Evolutionary conservation across 371 early-diverging fungal species (phyloP), one percentile per base, ranked within the genome.

Genomic region (Rhizopus delemar): DNA sequence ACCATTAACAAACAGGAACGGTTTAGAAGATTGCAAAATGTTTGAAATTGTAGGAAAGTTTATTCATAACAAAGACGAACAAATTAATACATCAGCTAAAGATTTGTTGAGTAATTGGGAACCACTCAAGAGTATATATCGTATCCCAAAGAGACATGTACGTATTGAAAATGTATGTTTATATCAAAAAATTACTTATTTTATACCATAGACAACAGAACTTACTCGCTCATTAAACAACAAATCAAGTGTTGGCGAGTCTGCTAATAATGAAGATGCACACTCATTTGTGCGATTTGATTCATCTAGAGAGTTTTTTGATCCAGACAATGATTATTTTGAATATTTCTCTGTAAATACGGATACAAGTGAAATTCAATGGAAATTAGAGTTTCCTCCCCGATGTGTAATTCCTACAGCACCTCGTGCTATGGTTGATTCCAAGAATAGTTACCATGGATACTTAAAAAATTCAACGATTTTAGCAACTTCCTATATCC

Each of bases 1-100:
- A 58, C 87, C 88, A 4, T 66, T 88, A 8, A 66, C 81, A 13
- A 88, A 85, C 36, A 72, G 85, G 48, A 89, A 87, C 67, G 83
- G 88, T 3, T 72, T 89, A 9, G 90, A 87, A 46, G 90, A 89
- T 54, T 75, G 79, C 16, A 72, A 77, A 43, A 69, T 85, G 61
- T 73, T 80, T 49, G 81, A 80, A 33, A 68, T 81, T 22, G 69
- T 83, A 29, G 70, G 68, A 16, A 80, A 74, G 50, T 63, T 79
- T 46, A 70, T 70, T 2, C 64, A 74, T 8, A 62, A 74, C 33
- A 69, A 72, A 12, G 78, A 83, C 41, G 67, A 74, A 41, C 70
- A 70, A 8, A 70, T 82, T 6, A 69, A 67, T 32, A 62, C 52
- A 12, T 56, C 76, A 58, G 71, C 82, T 1, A 55, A 69, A 8